Base-by-base conservation (phyloP, 179 eudicot genomes). In the Amaranthus tricolor region DNA sequence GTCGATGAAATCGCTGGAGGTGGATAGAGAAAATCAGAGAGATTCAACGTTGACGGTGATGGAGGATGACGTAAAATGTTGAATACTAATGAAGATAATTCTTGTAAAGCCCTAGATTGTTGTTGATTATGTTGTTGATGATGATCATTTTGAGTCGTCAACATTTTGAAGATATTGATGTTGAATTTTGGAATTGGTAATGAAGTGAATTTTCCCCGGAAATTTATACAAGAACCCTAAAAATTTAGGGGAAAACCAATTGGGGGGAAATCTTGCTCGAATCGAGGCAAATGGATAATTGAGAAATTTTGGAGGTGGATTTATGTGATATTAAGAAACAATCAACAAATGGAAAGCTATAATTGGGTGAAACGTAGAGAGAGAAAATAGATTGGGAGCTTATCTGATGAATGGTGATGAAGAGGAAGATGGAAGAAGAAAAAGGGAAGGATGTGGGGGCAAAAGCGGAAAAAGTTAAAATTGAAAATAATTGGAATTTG, bases 31-130 rank as follows among this genome's bases (percentile, higher is more conserved):
- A 31, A 31, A 31, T 31, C 40, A 31, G 85, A 43, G 60, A 79
- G 65, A 43, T 79, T 70, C 19, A 82, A 47, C 21, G 68, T 59
- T 9, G 77, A 52, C 7, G 85, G 70, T 7, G 80, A 72, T 14
- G 82, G 85, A 6, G 84, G 87, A 4, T 81, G 63, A 6, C 85
- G 84, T 54, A 85, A 70, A 55, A 85, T 60, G 74, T 70, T 78
- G 57, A 82, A 80, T 14, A 85, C 11, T 1, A 85, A 56, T 0
- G 84, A 80, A 7, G 88, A 77, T 11, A 85, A 55, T 13, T 85
- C 88, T 58, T 80, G 58, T 54, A 82, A 78, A 75, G 76, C 84
- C 76, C 85, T 73, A 49, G 88, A 80, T 82, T 75, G 79, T 20
- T 74, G 83, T 6, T 55, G 59, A 0, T 71, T 63, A 11, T 69